These are phyloP conservation scores for Pseudogymnoascus sp. DNA, from an alignment of 2,329 filamentous ascomycete genomes.

Conservation along the genomic window DNA sequence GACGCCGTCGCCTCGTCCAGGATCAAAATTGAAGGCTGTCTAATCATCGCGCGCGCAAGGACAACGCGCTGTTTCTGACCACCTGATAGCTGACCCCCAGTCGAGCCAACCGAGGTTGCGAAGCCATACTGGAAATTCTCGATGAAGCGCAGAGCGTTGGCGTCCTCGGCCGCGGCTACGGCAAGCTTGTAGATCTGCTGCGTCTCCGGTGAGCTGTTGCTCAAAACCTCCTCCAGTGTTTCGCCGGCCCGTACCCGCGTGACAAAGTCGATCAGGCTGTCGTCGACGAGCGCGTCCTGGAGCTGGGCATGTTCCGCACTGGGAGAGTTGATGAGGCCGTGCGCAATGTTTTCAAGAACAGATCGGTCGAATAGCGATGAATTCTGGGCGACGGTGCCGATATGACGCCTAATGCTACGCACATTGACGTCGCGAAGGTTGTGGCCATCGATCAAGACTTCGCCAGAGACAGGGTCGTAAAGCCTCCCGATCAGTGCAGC, in stretches of 20 bases:
- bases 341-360: slow-evolving; percentile 44
- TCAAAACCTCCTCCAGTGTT: slow-evolving; percentile 3
- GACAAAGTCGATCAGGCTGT: slow-evolving; percentile 39
- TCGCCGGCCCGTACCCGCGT: slow-evolving; percentile 21
- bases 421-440: slow-evolving; percentile 20
- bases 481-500: slow-evolving; percentile 36
- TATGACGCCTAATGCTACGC: slow-evolving; percentile 16
- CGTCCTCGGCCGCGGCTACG: slow-evolving; percentile 40
- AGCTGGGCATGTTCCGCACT: slow-evolving; percentile 36
- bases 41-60: slow-evolving; percentile 49
- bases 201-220: neutral
- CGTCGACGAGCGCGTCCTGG: slow-evolving; percentile 29
- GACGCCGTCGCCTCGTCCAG: slow-evolving; percentile 57
- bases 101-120: slow-evolving; percentile 45
- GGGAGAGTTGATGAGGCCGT: slow-evolving; percentile 37
- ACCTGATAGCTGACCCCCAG: slow-evolving; percentile 48
- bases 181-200: slow-evolving; percentile 7
- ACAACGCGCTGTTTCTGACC: slow-evolving; percentile 53
- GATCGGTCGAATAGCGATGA: slow-evolving; percentile 32
- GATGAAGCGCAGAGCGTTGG: slow-evolving; percentile 53
- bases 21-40: slow-evolving; percentile 49
- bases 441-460: slow-evolving; percentile 28
- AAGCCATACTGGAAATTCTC: slow-evolving; percentile 41
- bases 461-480: slow-evolving; percentile 41
- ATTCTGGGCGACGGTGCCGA: slow-evolving; percentile 14